Evolutionary conservation across 1,284 basidiomycete species (phyloP), one percentile per base, ranked within the genome.

Genomic region (Sanghuangporus weigelae): DNA sequence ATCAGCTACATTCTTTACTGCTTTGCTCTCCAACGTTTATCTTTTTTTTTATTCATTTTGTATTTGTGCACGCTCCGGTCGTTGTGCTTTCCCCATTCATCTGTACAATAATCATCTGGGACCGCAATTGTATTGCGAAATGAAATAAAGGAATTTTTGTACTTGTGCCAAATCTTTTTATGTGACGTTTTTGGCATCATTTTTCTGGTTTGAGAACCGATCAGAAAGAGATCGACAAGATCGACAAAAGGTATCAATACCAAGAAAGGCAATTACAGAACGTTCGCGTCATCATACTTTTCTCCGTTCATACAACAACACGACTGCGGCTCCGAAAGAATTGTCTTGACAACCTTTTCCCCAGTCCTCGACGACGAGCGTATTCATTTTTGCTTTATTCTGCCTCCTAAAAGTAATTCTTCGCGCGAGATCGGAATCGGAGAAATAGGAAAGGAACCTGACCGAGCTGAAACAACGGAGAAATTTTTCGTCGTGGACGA

Each of bases 51-150:
- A 42, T 42, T 11, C n/a, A 42, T 36, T 50, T 10, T 50, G 8
- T n/a, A n/a, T 21, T 11, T n/a, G n/a, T 38, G 31, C 42, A 1
- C 46, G 44, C 58, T 35, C 11, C 26, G 44, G 42, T 50, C 38
- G 46, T 36, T 35, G 57, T 49, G 23, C 31, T 23, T 38, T n/a
- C 31, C 48, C 35, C 10, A 42, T 3, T n/a, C 40, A 14, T 46
- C 1, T 46, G 44, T 46, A 46, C 44, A 46, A 42, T 14, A n/a
- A 46, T 14, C 7, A n/a, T 39, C 16, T 21, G 19, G 39, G n/a
- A 19, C 23, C 31, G 53, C 53, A 48, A 49, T 35, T 59, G 26
- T 35, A 35, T 59, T 59, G 57, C 39, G 23, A 57, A n/a, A 57
- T 31, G 35, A 54, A 54, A 49, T 49, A 12, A 31, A 31, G 42